Conservation (phyloP, 495 filamentous ascomycete species). For the Neurospora sp. region DNA sequence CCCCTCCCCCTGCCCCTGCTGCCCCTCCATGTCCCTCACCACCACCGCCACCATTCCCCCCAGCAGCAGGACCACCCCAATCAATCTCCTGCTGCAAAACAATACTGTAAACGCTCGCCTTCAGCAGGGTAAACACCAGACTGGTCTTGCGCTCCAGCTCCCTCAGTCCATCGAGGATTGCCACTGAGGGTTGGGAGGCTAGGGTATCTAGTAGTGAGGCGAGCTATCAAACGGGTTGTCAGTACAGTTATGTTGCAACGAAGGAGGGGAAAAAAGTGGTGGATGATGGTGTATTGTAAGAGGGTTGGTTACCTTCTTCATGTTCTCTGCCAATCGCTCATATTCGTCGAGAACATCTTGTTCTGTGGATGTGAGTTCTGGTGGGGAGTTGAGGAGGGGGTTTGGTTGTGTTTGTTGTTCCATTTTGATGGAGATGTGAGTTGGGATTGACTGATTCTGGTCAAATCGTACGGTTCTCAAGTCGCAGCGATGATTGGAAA, state of each 20-base stretch:
- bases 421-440: slow-evolving; percentile 12
- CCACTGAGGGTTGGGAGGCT: slow-evolving; percentile 52
- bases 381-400: slow-evolving; percentile 25
- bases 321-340: slow-evolving; percentile 72
- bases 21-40: neutral
- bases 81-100: slow-evolving; percentile 93
- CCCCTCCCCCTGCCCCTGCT: neutral
- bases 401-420: slow-evolving; percentile 15
- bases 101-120: slow-evolving; percentile 97
- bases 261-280: too few relatives aligned
- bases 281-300: slow-evolving; percentile 13
- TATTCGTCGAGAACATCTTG: slow-evolving; percentile 95
- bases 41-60: neutral
- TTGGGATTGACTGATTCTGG: neutral
- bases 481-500: neutral
- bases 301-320: slow-evolving; percentile 59
- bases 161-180: slow-evolving; percentile 73
- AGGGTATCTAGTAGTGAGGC: slow-evolving; percentile 51
- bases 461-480: neutral
- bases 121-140: slow-evolving; percentile 86
- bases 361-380: slow-evolving; percentile 65
- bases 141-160: slow-evolving; percentile 89
- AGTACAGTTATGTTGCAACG: too few relatives aligned
- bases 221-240: slow-evolving; percentile 33
- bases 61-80: slow-evolving; percentile 28